Conservation (phyloP, 306 rosid species). For the Cicer judaicum region DNA sequence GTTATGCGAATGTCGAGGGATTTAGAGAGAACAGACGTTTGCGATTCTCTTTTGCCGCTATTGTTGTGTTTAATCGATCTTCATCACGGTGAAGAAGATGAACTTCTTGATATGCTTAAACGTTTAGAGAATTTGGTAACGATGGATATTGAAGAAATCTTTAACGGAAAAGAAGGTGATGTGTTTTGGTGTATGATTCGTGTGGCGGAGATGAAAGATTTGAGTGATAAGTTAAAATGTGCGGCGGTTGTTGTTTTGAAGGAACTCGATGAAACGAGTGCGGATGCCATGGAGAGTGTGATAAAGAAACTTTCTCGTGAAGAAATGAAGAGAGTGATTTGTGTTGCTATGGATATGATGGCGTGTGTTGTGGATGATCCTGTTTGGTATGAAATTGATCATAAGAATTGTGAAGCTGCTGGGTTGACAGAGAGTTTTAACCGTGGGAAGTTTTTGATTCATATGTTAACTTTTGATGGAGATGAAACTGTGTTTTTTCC, state of each 20-base stretch:
- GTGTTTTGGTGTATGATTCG: slow-evolving; percentile 35
- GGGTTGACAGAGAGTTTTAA: not conserved
- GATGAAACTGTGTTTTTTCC: not conserved
- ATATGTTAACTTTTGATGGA: not conserved
- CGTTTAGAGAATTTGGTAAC: not conserved
- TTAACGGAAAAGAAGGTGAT: not conserved
- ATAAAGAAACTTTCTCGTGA: not conserved
- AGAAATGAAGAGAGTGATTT: not conserved
- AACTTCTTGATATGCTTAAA: not conserved
- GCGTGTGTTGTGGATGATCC: slow-evolving; percentile 10
- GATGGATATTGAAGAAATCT: not conserved
- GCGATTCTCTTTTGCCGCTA: not conserved
- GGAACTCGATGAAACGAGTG: not conserved
- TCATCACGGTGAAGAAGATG: not conserved
- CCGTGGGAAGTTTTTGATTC: slow-evolving; percentile 19
- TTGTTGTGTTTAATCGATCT: not conserved
- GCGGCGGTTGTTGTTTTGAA: not conserved
- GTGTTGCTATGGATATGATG: slow-evolving; percentile 31
- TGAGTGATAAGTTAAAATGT: not conserved
- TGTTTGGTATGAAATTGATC: slow-evolving; percentile 10
- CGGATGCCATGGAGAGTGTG: not conserved
- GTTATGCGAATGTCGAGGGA: not conserved
- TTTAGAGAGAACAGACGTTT: not conserved
- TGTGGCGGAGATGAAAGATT: not conserved
- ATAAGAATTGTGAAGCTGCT: not conserved